These are phyloP conservation scores for Globisporangium acanthophoron DNA, from an alignment of 352 stramenopile species.

Conservation along the genomic window DNA sequence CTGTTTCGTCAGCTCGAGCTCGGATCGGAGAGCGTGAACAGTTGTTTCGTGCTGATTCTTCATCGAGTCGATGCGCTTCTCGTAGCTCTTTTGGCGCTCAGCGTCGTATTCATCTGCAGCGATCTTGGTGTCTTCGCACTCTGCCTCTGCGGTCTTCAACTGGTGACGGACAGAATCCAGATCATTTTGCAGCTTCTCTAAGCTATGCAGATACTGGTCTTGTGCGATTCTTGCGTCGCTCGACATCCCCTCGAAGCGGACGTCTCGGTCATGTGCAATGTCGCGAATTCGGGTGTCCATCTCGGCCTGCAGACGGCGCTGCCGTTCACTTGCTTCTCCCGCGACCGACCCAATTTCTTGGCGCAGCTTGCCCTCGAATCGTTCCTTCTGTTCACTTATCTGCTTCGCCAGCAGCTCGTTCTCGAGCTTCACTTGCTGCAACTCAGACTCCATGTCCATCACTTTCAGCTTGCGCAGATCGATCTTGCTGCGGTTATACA, in stretches of 20 bases:
- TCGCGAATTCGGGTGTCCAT: slow-evolving; percentile 20
- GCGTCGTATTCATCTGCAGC: slow-evolving; percentile 27
- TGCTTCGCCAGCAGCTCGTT: slow-evolving; percentile 66
- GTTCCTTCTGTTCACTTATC: slow-evolving; percentile 33
- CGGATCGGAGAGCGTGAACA: slow-evolving; percentile 13
- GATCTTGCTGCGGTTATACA: slow-evolving; percentile 53
- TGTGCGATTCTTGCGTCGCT: slow-evolving; percentile 38
- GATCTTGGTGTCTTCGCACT: slow-evolving; percentile 34
- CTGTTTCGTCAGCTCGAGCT: slow-evolving; percentile 33
- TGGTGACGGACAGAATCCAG: slow-evolving; percentile 25
- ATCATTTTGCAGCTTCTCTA: slow-evolving; percentile 45
- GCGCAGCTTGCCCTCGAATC: slow-evolving; percentile 32
- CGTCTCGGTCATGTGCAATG: slow-evolving; percentile 26
- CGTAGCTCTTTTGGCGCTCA: slow-evolving; percentile 18
- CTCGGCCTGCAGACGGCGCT: slow-evolving; percentile 24
- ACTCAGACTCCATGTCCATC: slow-evolving; percentile 56
- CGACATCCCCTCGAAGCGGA: slow-evolving; percentile 21
- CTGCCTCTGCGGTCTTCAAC: slow-evolving; percentile 22
- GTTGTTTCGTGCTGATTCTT: slow-evolving; percentile 14
- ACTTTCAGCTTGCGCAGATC: slow-evolving; percentile 42
- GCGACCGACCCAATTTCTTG: slow-evolving; percentile 16
- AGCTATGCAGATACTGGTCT: slow-evolving; percentile 48
- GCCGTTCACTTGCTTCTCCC: slow-evolving; percentile 19
- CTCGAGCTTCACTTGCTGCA: slow-evolving; percentile 65
- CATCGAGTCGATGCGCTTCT: slow-evolving; percentile 17